A percentile compares a stretch with the other conserved stretches of the same genome.
These are phyloP conservation scores for Gloeopeniophorella convolvens DNA, from an alignment of 768 basidiomycete genomes.

Conservation along the genomic window DNA sequence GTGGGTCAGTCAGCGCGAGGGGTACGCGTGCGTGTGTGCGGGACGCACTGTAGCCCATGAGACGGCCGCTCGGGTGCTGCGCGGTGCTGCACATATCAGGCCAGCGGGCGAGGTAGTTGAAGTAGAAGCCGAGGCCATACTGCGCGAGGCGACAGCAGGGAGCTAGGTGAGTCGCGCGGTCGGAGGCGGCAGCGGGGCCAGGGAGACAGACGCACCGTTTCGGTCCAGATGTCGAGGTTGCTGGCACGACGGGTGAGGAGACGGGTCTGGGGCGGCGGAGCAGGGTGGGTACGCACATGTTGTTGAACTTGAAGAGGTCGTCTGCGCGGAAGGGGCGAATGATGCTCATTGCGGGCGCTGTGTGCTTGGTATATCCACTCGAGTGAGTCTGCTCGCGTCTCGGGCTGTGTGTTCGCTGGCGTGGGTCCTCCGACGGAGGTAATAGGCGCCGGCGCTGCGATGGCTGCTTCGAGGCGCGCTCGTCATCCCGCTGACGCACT, in stretches of 20 bases:
- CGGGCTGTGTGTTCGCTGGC: no score
- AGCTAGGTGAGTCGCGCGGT: background rate
- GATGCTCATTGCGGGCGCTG: no score
- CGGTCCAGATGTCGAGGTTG: slow-evolving; percentile 95
- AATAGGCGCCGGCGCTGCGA: no score
- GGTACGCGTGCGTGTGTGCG: background rate
- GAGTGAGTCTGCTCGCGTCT: no score
- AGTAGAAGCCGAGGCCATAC: slow-evolving; percentile 87
- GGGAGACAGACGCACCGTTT: slow-evolving; percentile 59
- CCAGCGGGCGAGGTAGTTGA: slow-evolving; percentile 86
- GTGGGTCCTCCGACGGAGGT: no score
- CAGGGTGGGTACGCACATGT: slow-evolving; percentile 48
- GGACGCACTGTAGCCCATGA: slow-evolving; percentile 89
- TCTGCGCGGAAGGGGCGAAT: slow-evolving; percentile 80
- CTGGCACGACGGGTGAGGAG: slow-evolving; percentile 33
- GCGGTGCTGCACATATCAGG: slow-evolving; percentile 85
- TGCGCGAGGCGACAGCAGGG: slow-evolving; percentile 26
- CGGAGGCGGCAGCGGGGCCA: background rate
- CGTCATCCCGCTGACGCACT: no score
- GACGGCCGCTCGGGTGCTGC: slow-evolving; percentile 69
- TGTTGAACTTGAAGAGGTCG: slow-evolving; percentile 91
- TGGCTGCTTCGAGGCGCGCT: no score
- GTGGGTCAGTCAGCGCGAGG: background rate
- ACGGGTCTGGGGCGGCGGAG: background rate
- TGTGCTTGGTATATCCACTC: no score